Percentiles rank a stretch among this genome's conserved stretches.
These are phyloP conservation scores for Strigomonas oncopelti DNA, from an alignment of 208 protist species.

Conservation along the genomic window DNA sequence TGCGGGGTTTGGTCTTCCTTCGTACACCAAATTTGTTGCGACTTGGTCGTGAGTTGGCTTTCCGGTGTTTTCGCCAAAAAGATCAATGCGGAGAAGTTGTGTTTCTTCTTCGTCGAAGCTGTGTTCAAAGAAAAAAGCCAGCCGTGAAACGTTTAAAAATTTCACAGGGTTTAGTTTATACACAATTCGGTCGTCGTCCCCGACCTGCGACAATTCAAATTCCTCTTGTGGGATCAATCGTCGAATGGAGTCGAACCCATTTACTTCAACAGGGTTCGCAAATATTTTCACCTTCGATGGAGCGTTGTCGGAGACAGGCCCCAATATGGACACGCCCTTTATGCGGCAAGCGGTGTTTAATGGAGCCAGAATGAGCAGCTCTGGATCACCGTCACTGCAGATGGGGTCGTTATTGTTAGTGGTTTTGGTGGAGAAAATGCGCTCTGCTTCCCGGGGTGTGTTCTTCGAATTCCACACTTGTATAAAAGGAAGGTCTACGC, in stretches of 20 bases:
- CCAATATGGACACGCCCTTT: slow-evolving; percentile 61
- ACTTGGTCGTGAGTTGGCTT: slow-evolving; percentile 58
- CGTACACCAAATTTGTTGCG: slow-evolving; percentile 85
- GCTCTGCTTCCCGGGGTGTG: slow-evolving; percentile 32
- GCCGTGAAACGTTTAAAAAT: slow-evolving; percentile 44
- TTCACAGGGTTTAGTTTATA: slow-evolving; percentile 74
- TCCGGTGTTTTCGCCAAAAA: slow-evolving; percentile 74
- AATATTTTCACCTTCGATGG: slow-evolving; percentile 75
- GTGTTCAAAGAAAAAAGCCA: slow-evolving; percentile 73
- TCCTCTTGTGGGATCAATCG: slow-evolving; percentile 71
- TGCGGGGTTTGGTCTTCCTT: slow-evolving; percentile 75
- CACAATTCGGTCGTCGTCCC: slow-evolving; percentile 60
- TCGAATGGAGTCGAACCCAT: slow-evolving; percentile 76
- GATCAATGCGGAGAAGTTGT: slow-evolving; percentile 74
- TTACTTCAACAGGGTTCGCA: slow-evolving; percentile 56
- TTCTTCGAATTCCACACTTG: slow-evolving; percentile 73
- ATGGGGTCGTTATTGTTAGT: slow-evolving; percentile 56
- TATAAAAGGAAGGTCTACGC: slow-evolving; percentile 49
- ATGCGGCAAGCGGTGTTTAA: slow-evolving; percentile 57
- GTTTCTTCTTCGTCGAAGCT: slow-evolving; percentile 73
- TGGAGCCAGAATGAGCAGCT: slow-evolving; percentile 72
- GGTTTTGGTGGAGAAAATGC: slow-evolving; percentile 51
- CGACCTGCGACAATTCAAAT: slow-evolving; percentile 56
- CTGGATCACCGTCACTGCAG: slow-evolving; percentile 77
- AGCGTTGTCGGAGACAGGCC: slow-evolving; percentile 46